phyloP scores from a whole-genome alignment of 1,284 basidiomycete genomes.

The Vanrija pseudolonga region DNA sequence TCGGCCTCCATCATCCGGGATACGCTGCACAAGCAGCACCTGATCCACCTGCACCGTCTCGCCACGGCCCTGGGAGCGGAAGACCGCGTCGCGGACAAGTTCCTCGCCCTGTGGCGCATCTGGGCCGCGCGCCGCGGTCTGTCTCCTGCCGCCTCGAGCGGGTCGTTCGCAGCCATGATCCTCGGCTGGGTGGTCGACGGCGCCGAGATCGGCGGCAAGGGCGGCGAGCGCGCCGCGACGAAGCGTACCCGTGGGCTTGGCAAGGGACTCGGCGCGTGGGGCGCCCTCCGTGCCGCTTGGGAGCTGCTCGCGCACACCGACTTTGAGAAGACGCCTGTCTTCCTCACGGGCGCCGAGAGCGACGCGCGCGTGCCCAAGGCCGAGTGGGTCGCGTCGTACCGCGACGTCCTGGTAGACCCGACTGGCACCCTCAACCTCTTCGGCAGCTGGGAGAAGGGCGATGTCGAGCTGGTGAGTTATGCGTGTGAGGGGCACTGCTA shows the following conservation, averaged over 20 bases:
- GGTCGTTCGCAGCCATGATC: slow-evolving; percentile 66
- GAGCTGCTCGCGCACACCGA: slow-evolving; percentile 61
- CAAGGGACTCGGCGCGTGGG: slow-evolving; percentile 51
- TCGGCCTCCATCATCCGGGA: slow-evolving; percentile 70
- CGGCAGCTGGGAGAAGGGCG: slow-evolving; percentile 63
- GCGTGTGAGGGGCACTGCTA: not conserved
- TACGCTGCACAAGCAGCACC: slow-evolving; percentile 61
- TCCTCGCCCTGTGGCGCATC: slow-evolving; percentile 72
- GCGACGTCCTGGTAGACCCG: slow-evolving; percentile 69
- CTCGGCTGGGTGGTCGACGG: slow-evolving; percentile 70
- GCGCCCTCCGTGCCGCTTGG: slow-evolving; percentile 44
- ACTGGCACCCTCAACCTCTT: slow-evolving; percentile 76
- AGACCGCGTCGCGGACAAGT: slow-evolving; percentile 60
- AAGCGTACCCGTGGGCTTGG: slow-evolving; percentile 52
- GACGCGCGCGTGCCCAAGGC: slow-evolving; percentile 39
- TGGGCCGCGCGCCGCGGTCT: slow-evolving; percentile 90
- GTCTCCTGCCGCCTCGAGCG: slow-evolving; percentile 58
- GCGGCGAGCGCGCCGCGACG: slow-evolving; percentile 24
- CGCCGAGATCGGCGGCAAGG: slow-evolving; percentile 54
- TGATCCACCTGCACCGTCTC: slow-evolving; percentile 66
- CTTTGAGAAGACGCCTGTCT: slow-evolving; percentile 61
- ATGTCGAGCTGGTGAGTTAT: slow-evolving; percentile 47
- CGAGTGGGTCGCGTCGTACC: slow-evolving; percentile 40
- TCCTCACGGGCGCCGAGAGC: slow-evolving; percentile 54
- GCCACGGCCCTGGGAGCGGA: slow-evolving; percentile 59